A percentile compares a stretch with the other conserved stretches of the same genome.
These are phyloP conservation scores for Cladosporium sp. DNA, from an alignment of 2,329 filamentous ascomycete species.

Conservation along the genomic window DNA sequence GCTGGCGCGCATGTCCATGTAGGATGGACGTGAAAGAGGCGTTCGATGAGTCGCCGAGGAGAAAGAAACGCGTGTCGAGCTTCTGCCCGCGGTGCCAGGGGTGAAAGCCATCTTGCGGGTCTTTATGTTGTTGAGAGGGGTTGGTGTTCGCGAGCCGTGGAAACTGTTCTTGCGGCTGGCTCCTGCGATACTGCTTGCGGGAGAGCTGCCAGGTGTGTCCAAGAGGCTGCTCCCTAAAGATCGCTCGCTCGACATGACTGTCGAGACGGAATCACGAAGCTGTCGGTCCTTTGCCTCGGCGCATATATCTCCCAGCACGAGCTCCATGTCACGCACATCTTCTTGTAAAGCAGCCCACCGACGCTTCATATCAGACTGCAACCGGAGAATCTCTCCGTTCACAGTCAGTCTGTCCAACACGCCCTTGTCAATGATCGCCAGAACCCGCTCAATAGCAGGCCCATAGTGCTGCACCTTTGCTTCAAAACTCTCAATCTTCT, in stretches of 20 bases:
- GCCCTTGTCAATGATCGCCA: conserved; percentile 93
- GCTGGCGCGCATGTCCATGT: conserved; percentile 12
- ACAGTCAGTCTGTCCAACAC: conserved; percentile 93
- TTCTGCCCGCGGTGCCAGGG: not conserved
- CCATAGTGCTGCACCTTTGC: conserved; percentile 94
- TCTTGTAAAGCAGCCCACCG: conserved; percentile 75
- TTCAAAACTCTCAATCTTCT: conserved; percentile 90
- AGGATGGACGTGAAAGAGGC: conserved; percentile 6
- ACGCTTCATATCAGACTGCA: conserved; percentile 82
- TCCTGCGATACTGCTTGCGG: conserved; percentile 63
- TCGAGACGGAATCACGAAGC: conserved; percentile 88
- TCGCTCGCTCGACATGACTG: conserved; percentile 79
- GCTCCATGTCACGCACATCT: conserved; percentile 76
- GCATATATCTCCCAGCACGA: conserved; percentile 69
- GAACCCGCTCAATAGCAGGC: conserved; percentile 84
- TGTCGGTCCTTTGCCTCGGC: conserved; percentile 64
- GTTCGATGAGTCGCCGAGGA: conserved; percentile 15
- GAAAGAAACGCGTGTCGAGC: conserved; percentile 1
- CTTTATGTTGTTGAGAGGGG: conserved; percentile 31
- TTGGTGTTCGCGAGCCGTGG: conserved; percentile 46
- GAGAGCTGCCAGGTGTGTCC: conserved; percentile 62
- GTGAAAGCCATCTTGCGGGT: conserved; percentile 19
- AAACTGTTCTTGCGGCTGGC: conserved; percentile 54
- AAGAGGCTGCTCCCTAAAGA: conserved; percentile 68
- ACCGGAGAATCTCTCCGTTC: conserved; percentile 87